Evolutionary conservation across 2,329 filamentous ascomycete genomes (phyloP), one percentile per base, ranked within the genome.

Genomic region (Knoxdaviesia proteae): DNA sequence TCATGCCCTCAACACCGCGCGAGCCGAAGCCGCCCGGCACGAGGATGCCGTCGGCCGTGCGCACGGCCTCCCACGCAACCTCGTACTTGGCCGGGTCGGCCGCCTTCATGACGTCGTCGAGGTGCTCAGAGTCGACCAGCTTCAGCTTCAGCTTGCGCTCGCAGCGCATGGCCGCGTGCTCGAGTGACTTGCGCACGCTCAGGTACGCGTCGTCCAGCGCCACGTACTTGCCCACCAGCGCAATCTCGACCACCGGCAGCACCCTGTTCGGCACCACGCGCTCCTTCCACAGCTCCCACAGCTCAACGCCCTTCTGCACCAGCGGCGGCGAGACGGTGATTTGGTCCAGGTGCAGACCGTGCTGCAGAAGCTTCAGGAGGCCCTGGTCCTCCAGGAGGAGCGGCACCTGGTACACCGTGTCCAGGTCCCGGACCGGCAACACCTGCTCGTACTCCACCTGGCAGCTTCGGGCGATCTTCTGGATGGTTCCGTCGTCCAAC

Each of bases 401-500:
- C 1, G 90, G 90, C 3, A 96, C 88, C 49, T 94, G 87, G 61
- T 98, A 98, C 42, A 83, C 92, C 8, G 86, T 86, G 20, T 78
- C 68, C 60, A 96, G 84, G 57, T 96, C 80, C 51, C 80, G 79
- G 7, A 98, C 87, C n/a, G 75, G 81, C 48, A 96, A 67, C 38
- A 96, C 84, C 56, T 94, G 84, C 49, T 86, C 71, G 7, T 71
- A 63, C 43, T 92, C 83, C 40, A 94, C 80, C 55, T 94, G 84
- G 59, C 88, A 96, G 61, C 79, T 84, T 53, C 75, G 74, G 47
- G 88, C 86, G 48, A 98, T 84, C 64, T 98, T 96, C 48, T 80
- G 69, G 41, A 88, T 77, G 1, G 84, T 88, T 6, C 65, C 62
- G 35, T 75, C 66, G 40, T 84, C 78, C 6, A 96, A 72, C 8